Base-by-base conservation (phyloP, 2,329 filamentous ascomycete genomes). In the Juglanconis oblonga region DNA sequence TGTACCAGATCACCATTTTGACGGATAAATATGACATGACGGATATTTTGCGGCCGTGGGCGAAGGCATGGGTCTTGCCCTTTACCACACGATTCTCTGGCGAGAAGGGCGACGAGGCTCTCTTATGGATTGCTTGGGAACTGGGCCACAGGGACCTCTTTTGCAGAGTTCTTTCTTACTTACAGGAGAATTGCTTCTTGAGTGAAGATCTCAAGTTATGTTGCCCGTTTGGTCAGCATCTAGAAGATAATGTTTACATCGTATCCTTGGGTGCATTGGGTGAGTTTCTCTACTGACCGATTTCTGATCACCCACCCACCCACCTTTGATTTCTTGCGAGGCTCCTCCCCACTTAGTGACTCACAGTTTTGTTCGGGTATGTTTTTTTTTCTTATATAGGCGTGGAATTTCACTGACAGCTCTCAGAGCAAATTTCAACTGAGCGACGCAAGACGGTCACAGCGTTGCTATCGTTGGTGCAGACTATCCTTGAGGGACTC, bases 1-100 rank as follows among this genome's bases (percentile, higher is more conserved):
- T 73, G 1, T 73, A 68, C 60, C 56, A 68, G 0, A 56, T 73
- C 3, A 66, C 70, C 0, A 64, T 69, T 0, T 36, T 73, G 14
- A 69, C 69, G 1, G 64, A 73, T 36, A 73, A 72, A 48, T 73
- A 73, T 62, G 67, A 71, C 54, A 61, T 69, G 10, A 70, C 69
- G 0, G 14, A 32, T 4, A 11, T n/a, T 7, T 31, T 55, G 29
- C 57, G 17, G 5, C 57, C 57, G 4, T 55, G 44, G 51, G n/a
- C 35, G 11, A 9, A 32, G 47, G 5, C 13, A 32, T 49, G 47
- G 47, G 11, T 49, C 7, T 3, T 32, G 47, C 29, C 6, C 11
- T 49, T 47, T 29, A 3, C 17, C 8, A 11, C 14, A 8, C 9
- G 44, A 8, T 24, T 4, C 2, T 3, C 5, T 33, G 11, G n/a